A percentile compares a stretch with the other conserved stretches of the same genome.
Conservation (phyloP, 2,329 filamentous ascomycete genomes). For the Orbilia javanica region DNA sequence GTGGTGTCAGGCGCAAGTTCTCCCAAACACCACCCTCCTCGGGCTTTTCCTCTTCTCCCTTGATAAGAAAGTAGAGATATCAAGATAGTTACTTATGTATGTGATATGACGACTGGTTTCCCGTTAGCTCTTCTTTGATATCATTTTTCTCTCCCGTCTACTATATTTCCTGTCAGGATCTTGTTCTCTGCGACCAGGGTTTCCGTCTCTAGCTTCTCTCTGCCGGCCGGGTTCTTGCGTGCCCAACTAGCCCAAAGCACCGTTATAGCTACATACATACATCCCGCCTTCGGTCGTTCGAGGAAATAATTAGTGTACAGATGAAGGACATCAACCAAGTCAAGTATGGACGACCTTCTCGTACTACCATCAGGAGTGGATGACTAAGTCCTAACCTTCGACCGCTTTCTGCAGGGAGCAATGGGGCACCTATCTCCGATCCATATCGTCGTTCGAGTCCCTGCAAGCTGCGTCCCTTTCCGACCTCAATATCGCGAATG, state of each 20-base stretch:
- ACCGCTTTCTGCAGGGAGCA: slow-evolving; percentile 30
- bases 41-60: not conserved
- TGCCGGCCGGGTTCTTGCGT: not conserved
- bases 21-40: not conserved
- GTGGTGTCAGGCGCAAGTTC: slow-evolving; percentile 24
- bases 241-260: not conserved
- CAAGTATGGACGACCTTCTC: slow-evolving; percentile 29
- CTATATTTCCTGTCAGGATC: not conserved
- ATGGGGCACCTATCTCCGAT: slow-evolving; percentile 49
- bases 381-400: not conserved
- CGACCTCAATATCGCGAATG: slow-evolving; percentile 46
- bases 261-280: too few species aligned
- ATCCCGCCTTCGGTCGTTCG: not conserved
- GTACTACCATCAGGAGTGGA: not conserved
- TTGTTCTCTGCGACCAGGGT: not conserved
- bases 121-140: not conserved
- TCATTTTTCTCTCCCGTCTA: too few species aligned
- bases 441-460: slow-evolving; percentile 55
- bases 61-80: not conserved
- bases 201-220: not conserved
- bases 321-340: slow-evolving; percentile 57
- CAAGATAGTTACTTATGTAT: not conserved
- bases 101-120: slow-evolving; percentile 21
- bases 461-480: slow-evolving; percentile 56
- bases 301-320: not conserved